Base-by-base conservation (phyloP, 345 rosid genomes). In the Lenwebbia sp. region DNA sequence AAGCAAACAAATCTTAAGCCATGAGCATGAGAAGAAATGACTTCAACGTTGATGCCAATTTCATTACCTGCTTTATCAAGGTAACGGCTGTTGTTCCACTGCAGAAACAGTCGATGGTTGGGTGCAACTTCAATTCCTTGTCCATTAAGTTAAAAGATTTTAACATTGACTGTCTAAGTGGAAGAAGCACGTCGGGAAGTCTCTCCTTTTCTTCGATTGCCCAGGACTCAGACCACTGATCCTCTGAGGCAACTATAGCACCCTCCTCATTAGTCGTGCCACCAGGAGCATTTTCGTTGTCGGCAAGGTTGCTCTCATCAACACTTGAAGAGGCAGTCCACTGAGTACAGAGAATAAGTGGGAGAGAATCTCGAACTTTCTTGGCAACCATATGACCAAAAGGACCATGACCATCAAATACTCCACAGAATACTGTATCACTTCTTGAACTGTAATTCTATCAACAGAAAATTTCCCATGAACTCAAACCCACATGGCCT, bases 391-490 rank as follows among this genome's bases (percentile, higher is more conserved):
- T 92, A 91, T 97, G 99, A 92, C 99, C 99, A 62, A 88, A 94
- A 76, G 99, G 99, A 86, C 99, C 99, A 44, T 97, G 99, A 57
- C 99, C 99, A 88, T 97, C 99, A 83, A 97, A 97, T 83, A 97
- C 96, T 82, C 99, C 99, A 85, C 99, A 97, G 84, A 96, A 96
- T 70, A 92, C 87, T 17, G 96, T 92, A 58, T 94, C 97, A 6
- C 90, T 90, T 89, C 93, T 93, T 10, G 97, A 90, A 86, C 92
- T 85, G 91, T 92, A 96, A 86, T 94, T 94, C 99, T 97, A 93
- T 85, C 28, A 84, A 49, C 65, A 87, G 33, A 89, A 91, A 57
- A 86, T 89, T 87, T 84, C 85, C 87, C 92, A 85, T 81, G 56
- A 82, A 19, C 62, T 53, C 62, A 75, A 26, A 15, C 23, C 41